Evolutionary conservation across 2,329 filamentous ascomycete genomes (phyloP).

Genomic region (Rhynchosporium agropyri): DNA sequence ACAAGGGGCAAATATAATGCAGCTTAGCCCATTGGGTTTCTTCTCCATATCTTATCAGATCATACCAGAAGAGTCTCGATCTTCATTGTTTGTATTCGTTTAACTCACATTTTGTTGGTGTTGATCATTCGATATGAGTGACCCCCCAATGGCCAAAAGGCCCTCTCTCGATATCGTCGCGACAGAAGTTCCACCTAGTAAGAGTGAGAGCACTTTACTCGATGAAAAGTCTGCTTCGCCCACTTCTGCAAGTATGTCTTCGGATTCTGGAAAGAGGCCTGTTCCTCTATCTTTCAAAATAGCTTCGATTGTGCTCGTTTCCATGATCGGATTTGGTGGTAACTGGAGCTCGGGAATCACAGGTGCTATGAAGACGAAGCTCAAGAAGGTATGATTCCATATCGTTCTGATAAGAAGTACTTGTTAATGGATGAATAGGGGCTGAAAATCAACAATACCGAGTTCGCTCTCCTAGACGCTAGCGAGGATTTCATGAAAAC

Average conservation of each 20-base stretch:
- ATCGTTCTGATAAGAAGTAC: background rate
- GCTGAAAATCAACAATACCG: slow-evolving; percentile 60
- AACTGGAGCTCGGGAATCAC: slow-evolving; percentile 64
- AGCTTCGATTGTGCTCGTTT: slow-evolving; percentile 53
- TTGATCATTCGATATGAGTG: slow-evolving; percentile 13
- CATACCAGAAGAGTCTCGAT: background rate
- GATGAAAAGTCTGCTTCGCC: slow-evolving; percentile 3
- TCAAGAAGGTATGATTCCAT: slow-evolving; percentile 52
- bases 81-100: background rate
- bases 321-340: slow-evolving; percentile 60
- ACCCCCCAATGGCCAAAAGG: slow-evolving; percentile 9
- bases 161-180: slow-evolving; percentile 5
- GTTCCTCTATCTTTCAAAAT: slow-evolving; percentile 42
- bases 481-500: slow-evolving; percentile 66
- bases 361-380: slow-evolving; percentile 61
- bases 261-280: slow-evolving; percentile 10
- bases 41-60: slow-evolving; percentile 12
- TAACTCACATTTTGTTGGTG: background rate
- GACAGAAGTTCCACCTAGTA: slow-evolving; percentile 1
- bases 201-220: background rate
- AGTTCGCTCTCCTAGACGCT: slow-evolving; percentile 60
- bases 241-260: slow-evolving; percentile 8
- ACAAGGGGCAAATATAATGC: background rate
- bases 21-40: background rate
- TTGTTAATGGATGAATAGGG: slow-evolving; percentile 40